phyloP scores from a whole-genome alignment of 495 filamentous ascomycete species.

The Diplogelasinospora grovesii region DNA sequence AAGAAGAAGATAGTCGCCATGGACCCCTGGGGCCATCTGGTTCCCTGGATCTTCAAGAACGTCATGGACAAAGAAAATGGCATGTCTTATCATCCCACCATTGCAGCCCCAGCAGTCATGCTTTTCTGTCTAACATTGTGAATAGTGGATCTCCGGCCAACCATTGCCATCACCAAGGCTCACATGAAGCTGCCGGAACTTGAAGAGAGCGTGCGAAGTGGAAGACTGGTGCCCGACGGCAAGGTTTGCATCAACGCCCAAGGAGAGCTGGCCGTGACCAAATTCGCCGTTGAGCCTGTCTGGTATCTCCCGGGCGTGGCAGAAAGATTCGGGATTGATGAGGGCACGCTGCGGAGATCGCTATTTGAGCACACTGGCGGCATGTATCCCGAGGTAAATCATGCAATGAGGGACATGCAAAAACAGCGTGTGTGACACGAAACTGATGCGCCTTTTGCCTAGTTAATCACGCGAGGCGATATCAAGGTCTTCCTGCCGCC shows the following conservation, averaged over 20 bases:
- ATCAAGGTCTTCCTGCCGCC: constrained; percentile 95
- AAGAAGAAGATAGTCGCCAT: constrained; percentile 95
- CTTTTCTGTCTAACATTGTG: background rate
- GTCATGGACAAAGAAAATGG: constrained; percentile 58
- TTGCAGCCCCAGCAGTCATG: background rate
- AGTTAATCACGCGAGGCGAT: constrained; percentile 84
- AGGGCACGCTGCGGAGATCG: constrained; percentile 74
- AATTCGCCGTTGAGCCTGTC: constrained; percentile 91
- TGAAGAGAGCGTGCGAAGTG: constrained; percentile 73
- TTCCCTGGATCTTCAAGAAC: constrained; percentile 72
- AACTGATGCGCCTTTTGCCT: constrained; percentile 15
- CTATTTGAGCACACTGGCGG: constrained; percentile 95
- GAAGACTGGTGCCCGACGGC: constrained; percentile 79
- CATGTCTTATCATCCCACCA: constrained; percentile 13
- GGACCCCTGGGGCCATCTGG: constrained; percentile 89
- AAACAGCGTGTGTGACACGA: background rate
- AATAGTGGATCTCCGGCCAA: constrained; percentile 78
- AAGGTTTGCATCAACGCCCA: constrained; percentile 76
- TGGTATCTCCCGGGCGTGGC: constrained; percentile 97
- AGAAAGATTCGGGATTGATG: constrained; percentile 91
- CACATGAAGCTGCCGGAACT: constrained; percentile 97
- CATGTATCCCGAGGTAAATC: constrained; percentile 66
- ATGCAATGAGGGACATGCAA: background rate
- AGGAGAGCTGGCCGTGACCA: constrained; percentile 90
- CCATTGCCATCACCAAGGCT: constrained; percentile 87